These are phyloP conservation scores for Karstenula rhodostoma DNA, from an alignment of 2,329 filamentous ascomycete species.

Conservation along the genomic window DNA sequence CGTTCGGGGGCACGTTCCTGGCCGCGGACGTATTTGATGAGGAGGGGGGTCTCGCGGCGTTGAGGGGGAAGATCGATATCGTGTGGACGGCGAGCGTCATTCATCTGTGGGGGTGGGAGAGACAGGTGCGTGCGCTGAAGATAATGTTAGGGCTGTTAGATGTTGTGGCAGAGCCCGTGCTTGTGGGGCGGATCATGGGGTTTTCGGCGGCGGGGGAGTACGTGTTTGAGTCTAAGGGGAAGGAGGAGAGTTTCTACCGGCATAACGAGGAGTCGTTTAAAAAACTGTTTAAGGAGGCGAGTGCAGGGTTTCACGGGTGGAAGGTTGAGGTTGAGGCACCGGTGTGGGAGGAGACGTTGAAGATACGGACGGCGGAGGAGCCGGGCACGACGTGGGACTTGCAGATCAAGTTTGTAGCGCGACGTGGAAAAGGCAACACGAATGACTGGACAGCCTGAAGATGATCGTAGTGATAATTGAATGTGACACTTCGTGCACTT, in stretches of 20 bases:
- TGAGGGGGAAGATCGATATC: not conserved
- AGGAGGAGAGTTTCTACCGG: not conserved
- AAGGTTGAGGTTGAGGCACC: not conserved
- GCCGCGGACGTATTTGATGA: not conserved
- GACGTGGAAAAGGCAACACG: not conserved
- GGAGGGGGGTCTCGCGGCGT: not conserved
- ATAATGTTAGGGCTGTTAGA: not conserved
- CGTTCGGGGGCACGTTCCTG: not conserved
- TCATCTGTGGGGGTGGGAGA: not conserved
- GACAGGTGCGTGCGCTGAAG: not conserved
- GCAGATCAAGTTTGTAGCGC: slow-evolving; percentile 2
- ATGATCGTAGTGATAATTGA: not conserved
- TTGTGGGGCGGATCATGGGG: slow-evolving; percentile 1
- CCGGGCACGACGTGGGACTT: not conserved
- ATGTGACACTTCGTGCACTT: not conserved
- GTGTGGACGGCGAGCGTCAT: not conserved
- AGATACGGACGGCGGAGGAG: not conserved
- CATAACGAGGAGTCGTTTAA: not conserved
- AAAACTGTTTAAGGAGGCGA: not conserved
- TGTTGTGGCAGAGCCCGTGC: not conserved
- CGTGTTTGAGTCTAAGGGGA: not conserved
- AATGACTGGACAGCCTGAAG: not conserved
- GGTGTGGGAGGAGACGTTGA: not conserved
- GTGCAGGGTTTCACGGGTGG: not conserved
- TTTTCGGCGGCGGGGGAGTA: not conserved